Percentiles rank a stretch among this genome's conserved stretches.
phyloP scores from a whole-genome alignment of 2,329 filamentous ascomycete genomes.

The Stagonosporopsis rhizophila region DNA sequence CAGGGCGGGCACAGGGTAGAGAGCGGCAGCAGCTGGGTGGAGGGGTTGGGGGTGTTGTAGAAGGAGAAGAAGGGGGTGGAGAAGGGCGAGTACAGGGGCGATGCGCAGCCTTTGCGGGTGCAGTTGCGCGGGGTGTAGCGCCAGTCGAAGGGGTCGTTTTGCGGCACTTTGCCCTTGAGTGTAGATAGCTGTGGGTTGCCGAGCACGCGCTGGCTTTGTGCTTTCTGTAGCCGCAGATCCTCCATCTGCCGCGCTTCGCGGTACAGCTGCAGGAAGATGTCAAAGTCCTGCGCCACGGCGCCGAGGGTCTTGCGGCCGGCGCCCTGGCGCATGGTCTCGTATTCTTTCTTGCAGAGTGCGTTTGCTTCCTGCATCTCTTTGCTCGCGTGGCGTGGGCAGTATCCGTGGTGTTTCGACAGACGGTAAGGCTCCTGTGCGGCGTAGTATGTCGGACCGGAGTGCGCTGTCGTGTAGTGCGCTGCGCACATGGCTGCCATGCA shows the following conservation, averaged over 20 bases:
- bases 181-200: conserved; percentile 1
- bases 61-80: conserved; percentile 33
- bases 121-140: conserved; percentile 37
- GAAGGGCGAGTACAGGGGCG: conserved; percentile 34
- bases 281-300: conserved; percentile 38
- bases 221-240: conserved; percentile 19
- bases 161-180: conserved; percentile 6
- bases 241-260: conserved; percentile 21
- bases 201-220: conserved; percentile 25
- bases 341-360: conserved; percentile 32
- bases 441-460: conserved; percentile 40
- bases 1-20: conserved; percentile 37
- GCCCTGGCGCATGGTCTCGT: conserved; percentile 41
- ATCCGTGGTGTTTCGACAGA: conserved; percentile 34
- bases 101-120: conserved; percentile 28
- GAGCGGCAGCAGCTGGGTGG: conserved; percentile 28
- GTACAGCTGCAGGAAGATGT: conserved; percentile 28
- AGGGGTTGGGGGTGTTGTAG: conserved; percentile 27
- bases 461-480: conserved; percentile 33
- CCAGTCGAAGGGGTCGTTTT: conserved; percentile 33
- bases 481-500: conserved; percentile 35
- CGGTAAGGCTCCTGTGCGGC: conserved; percentile 37
- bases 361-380: conserved; percentile 39
- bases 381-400: conserved; percentile 38
- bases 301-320: conserved; percentile 43